phyloP scores from a whole-genome alignment of 257 asterid species.

The Scutellaria minor region DNA sequence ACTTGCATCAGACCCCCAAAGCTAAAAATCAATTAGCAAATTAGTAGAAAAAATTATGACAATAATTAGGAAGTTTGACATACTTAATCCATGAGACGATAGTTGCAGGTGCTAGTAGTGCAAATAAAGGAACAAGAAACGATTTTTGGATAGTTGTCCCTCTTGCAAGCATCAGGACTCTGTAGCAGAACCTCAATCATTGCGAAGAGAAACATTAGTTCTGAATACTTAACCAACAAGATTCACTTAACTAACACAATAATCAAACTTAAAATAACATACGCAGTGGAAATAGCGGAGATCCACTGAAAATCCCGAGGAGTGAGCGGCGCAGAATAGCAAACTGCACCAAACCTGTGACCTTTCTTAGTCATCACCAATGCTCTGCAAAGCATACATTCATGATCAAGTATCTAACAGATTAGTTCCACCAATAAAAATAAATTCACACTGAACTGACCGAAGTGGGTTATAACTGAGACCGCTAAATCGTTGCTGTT shows the following conservation, averaged over 20 bases:
- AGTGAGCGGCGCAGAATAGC: slow-evolving; percentile 61
- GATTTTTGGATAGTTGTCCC: slow-evolving; percentile 88
- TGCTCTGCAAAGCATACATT: slow-evolving; percentile 47
- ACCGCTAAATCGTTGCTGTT: slow-evolving; percentile 33
- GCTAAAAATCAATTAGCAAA: slow-evolving; percentile 29
- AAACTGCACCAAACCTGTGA: slow-evolving; percentile 56
- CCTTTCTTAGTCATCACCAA: slow-evolving; percentile 43
- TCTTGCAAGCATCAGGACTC: slow-evolving; percentile 76
- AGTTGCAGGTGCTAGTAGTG: slow-evolving; percentile 76
- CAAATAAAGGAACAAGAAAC: slow-evolving; percentile 87
- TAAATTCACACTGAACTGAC: slow-evolving; percentile 6
- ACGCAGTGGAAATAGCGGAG: slow-evolving; percentile 69
- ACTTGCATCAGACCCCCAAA: slow-evolving; percentile 20
- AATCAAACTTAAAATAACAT: slow-evolving; percentile 32
- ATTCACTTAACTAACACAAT: background rate
- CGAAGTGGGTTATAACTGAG: slow-evolving; percentile 52
- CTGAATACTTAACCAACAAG: background rate
- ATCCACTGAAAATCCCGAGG: slow-evolving; percentile 73
- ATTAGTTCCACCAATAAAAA: background rate
- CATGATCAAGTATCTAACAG: slow-evolving; percentile 15
- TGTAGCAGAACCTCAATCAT: slow-evolving; percentile 36
- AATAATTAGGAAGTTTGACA: slow-evolving; percentile 27
- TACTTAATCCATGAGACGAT: slow-evolving; percentile 88
- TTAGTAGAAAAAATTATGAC: background rate
- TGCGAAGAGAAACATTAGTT: background rate